Evolutionary conservation across 805 yeast species (phyloP).

Genomic region (Kodamaea nitidulidarum): DNA sequence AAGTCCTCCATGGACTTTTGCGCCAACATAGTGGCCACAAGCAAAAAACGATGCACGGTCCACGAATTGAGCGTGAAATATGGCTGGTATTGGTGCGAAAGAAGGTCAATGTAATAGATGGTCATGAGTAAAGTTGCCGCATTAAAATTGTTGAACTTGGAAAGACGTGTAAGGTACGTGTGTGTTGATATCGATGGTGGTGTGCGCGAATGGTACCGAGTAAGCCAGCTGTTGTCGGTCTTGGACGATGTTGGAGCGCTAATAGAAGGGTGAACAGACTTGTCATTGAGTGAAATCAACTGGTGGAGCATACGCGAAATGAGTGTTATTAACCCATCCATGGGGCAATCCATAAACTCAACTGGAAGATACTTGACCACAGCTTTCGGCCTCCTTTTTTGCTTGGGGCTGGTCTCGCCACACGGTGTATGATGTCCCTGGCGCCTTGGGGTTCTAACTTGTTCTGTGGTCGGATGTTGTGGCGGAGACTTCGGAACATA

Average conservation of each 20-base stretch:
- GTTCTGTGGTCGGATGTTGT: background rate
- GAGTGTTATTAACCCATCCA: constrained; percentile 64
- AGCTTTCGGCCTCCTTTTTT: no score
- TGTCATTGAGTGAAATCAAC: constrained; percentile 72
- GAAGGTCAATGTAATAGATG: constrained; percentile 85
- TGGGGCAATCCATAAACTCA: constrained; percentile 61
- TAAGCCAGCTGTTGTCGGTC: constrained; percentile 38
- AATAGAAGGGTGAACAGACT: constrained; percentile 32
- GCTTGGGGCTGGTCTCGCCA: no score
- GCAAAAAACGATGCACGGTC: constrained; percentile 87
- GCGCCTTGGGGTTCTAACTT: no score
- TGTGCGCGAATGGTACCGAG: constrained; percentile 89
- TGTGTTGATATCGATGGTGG: constrained; percentile 84
- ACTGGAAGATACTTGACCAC: constrained; percentile 33
- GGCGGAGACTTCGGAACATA: constrained; percentile 2
- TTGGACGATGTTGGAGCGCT: constrained; percentile 21
- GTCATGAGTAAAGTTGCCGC: constrained; percentile 76
- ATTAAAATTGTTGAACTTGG: constrained; percentile 81
- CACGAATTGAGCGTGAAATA: constrained; percentile 81
- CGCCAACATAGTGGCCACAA: constrained; percentile 88
- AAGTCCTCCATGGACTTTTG: constrained; percentile 91
- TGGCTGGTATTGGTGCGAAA: constrained; percentile 69
- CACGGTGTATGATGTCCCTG: no score
- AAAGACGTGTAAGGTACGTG: constrained; percentile 70
- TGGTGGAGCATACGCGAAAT: constrained; percentile 79